Evolutionary conservation across 306 rosid species (phyloP).

Genomic region (Cicer yamashitae): DNA sequence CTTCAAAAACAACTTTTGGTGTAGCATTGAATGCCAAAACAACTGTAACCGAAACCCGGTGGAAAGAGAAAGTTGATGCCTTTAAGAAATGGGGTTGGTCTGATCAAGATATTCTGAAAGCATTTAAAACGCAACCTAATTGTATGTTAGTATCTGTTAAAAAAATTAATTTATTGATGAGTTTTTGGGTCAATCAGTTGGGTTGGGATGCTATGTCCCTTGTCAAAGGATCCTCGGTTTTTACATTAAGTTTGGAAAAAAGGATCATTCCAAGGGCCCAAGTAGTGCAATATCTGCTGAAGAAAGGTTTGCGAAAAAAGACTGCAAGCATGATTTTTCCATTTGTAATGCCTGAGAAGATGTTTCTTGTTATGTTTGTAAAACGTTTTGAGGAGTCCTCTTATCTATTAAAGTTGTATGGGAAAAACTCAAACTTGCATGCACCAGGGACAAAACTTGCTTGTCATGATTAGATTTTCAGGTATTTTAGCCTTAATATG

Average conservation of each 20-base stretch:
- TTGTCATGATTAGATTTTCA: not conserved
- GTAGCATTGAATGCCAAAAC: constrained; percentile 33
- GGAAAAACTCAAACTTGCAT: not conserved
- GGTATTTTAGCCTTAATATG: not conserved
- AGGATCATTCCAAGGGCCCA: constrained; percentile 58
- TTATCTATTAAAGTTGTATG: not conserved
- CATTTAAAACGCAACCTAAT: constrained; percentile 49
- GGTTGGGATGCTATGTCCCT: constrained; percentile 30
- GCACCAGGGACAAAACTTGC: not conserved
- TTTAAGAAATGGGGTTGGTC: constrained; percentile 64
- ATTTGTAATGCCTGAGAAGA: not conserved
- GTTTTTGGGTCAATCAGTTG: constrained; percentile 50
- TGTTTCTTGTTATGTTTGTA: not conserved
- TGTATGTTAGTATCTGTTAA: constrained; percentile 49
- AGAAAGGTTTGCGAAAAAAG: constrained; percentile 48
- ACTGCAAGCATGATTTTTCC: not conserved
- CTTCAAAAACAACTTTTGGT: constrained; percentile 31
- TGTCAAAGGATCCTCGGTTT: not conserved
- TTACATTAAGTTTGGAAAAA: constrained; percentile 53
- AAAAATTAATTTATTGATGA: constrained; percentile 52
- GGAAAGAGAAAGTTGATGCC: constrained; percentile 49
- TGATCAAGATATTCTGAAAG: constrained; percentile 42
- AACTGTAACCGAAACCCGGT: constrained; percentile 28
- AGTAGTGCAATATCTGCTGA: constrained; percentile 41
- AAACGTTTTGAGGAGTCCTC: not conserved